These are phyloP conservation scores for Carallia pectinifolia DNA, from an alignment of 345 rosid genomes.

Conservation along the genomic window DNA sequence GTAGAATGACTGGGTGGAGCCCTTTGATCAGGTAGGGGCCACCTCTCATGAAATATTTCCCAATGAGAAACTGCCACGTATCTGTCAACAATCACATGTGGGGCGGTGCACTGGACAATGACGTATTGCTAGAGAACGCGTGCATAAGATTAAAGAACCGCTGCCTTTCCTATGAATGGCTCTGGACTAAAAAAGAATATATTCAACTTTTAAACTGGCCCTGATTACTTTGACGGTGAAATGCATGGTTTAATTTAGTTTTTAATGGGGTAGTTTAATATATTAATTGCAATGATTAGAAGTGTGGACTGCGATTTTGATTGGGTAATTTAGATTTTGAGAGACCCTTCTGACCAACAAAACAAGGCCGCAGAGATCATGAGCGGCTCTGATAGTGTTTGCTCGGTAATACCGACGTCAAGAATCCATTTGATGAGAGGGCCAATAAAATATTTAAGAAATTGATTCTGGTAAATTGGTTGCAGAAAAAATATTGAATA, in stretches of 20 bases:
- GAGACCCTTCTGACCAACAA: neutral
- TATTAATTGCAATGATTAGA: no score
- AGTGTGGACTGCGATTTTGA: neutral
- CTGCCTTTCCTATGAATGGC: neutral
- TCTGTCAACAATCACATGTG: constrained; percentile 35
- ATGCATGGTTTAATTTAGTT: neutral
- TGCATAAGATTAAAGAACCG: neutral
- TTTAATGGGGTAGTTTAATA: neutral
- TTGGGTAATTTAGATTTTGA: neutral
- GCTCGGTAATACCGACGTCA: neutral
- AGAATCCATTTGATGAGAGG: neutral
- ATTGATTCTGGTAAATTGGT: no score
- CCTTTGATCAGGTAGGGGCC: neutral
- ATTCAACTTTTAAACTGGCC: neutral
- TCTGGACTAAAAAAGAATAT: neutral
- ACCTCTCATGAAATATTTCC: neutral
- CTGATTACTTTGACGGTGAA: neutral
- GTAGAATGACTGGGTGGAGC: constrained; percentile 9
- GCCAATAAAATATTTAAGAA: neutral
- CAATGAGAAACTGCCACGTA: constrained; percentile 26
- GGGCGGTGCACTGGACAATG: constrained; percentile 51
- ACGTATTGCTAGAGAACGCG: constrained; percentile 13
- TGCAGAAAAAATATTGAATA: no score
- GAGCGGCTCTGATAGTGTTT: no score
- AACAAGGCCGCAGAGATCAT: no score